These are phyloP conservation scores for Vicia villosa DNA, from an alignment of 306 rosid genomes.

Conservation along the genomic window DNA sequence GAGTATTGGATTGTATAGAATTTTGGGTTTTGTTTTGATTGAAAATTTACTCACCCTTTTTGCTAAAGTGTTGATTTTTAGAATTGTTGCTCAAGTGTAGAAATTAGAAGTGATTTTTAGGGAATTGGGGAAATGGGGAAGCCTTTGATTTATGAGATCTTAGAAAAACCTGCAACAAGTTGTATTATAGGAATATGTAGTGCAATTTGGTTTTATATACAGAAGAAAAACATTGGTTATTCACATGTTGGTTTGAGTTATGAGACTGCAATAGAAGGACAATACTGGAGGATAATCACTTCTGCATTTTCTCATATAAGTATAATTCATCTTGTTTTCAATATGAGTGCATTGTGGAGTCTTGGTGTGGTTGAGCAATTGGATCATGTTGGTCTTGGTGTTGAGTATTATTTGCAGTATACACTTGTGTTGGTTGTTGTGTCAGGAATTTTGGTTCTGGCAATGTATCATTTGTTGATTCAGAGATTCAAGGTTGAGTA, in stretches of 20 bases:
- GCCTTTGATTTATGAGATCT: slow-evolving; percentile 89
- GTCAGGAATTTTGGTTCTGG: slow-evolving; percentile 77
- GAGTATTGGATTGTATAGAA: slow-evolving; percentile 25
- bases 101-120: not conserved
- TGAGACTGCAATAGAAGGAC: slow-evolving; percentile 87
- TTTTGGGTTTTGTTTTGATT: slow-evolving; percentile 34
- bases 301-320: slow-evolving; percentile 91
- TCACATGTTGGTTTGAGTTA: slow-evolving; percentile 95
- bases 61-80: slow-evolving; percentile 24
- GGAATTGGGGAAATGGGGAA: slow-evolving; percentile 61
- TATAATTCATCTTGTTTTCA: slow-evolving; percentile 89
- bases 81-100: slow-evolving; percentile 27
- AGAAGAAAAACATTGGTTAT: slow-evolving; percentile 89
- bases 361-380: slow-evolving; percentile 84
- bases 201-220: slow-evolving; percentile 89
- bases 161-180: slow-evolving; percentile 92
- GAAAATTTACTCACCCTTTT: slow-evolving; percentile 7
- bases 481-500: slow-evolving; percentile 86
- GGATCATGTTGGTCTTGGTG: slow-evolving; percentile 76
- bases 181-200: slow-evolving; percentile 79
- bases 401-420: slow-evolving; percentile 87
- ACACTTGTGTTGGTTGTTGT: slow-evolving; percentile 80
- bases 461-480: slow-evolving; percentile 77
- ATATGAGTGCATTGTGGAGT: slow-evolving; percentile 99
- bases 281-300: slow-evolving; percentile 92